Percentiles rank a stretch among this genome's conserved stretches.
Evolutionary conservation across 495 filamentous ascomycete genomes (phyloP).

Genomic region (Hypoxylon lenormandii): DNA sequence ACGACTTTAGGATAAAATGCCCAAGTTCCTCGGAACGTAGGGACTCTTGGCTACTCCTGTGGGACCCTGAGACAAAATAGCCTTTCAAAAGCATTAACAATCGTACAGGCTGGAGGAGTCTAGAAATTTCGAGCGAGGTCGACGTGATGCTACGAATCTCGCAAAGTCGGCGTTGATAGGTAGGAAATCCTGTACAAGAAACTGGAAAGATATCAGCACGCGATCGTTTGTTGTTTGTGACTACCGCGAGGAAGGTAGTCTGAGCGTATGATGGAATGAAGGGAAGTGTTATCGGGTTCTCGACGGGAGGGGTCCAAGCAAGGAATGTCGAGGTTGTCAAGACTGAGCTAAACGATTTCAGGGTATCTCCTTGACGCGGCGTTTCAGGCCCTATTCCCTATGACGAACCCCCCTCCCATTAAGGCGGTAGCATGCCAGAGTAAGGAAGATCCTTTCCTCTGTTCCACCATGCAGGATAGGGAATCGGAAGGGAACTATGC

Average conservation of each 20-base stretch:
- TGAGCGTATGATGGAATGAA: constrained; percentile 49
- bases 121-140: constrained; percentile 15
- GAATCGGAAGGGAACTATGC: constrained; percentile 45
- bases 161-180: constrained; percentile 20
- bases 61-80: constrained; percentile 2
- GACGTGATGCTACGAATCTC: constrained; percentile 1
- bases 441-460: constrained; percentile 42
- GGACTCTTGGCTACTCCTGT: constrained; percentile 16
- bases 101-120: constrained; percentile 4
- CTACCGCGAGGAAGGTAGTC: constrained; percentile 26
- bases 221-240: constrained; percentile 43
- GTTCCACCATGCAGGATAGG: constrained; percentile 37
- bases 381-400: constrained; percentile 79
- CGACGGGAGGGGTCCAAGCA: constrained; percentile 34
- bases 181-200: constrained; percentile 24
- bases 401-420: constrained; percentile 67
- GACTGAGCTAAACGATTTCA: constrained; percentile 37
- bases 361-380: constrained; percentile 75
- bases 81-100: constrained; percentile 15
- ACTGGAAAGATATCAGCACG: constrained; percentile 28
- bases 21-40: constrained; percentile 23
- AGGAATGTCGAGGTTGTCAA: constrained; percentile 46
- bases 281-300: constrained; percentile 43
- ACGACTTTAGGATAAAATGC: constrained; percentile 28
- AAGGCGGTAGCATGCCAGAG: constrained; percentile 47